These are phyloP conservation scores for Anacardium occidentale DNA, from an alignment of 345 rosid species.

Conservation along the genomic window DNA sequence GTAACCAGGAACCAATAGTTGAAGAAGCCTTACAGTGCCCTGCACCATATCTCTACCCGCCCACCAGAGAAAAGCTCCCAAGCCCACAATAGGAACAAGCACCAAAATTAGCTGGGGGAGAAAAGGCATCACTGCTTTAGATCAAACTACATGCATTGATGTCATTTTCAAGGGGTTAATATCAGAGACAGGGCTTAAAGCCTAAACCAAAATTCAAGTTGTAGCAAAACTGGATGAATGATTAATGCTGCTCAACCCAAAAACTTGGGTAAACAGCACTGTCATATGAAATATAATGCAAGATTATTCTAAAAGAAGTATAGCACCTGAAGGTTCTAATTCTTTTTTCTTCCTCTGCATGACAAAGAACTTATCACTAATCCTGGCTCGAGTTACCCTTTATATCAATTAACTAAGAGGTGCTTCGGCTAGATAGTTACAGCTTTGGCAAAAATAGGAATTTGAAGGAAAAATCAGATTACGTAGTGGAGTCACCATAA, in stretches of 20 bases:
- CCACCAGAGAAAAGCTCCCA: slow-evolving; percentile 96
- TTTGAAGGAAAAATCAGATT: background rate
- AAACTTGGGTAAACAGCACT: background rate
- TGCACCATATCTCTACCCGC: slow-evolving; percentile 83
- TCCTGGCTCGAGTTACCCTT: background rate
- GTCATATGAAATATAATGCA: background rate
- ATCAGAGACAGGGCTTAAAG: background rate
- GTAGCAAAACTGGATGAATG: background rate
- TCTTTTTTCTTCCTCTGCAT: no score
- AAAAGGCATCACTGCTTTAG: slow-evolving; percentile 16
- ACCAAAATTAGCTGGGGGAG: slow-evolving; percentile 62
- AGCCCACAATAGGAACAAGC: slow-evolving; percentile 69
- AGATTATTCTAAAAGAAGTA: background rate
- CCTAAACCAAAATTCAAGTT: background rate
- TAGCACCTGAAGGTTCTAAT: no score
- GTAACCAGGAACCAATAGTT: slow-evolving; percentile 5
- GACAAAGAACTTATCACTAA: background rate
- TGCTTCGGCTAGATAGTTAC: background rate
- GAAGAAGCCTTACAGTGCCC: slow-evolving; percentile 52
- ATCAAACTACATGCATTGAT: background rate
- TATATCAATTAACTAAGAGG: background rate
- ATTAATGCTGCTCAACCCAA: background rate
- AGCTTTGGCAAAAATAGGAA: background rate
- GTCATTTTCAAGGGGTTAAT: background rate
- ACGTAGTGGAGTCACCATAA: no score